phyloP scores from a whole-genome alignment of 805 yeast species.

The Ogataea trehaloabstinens region DNA sequence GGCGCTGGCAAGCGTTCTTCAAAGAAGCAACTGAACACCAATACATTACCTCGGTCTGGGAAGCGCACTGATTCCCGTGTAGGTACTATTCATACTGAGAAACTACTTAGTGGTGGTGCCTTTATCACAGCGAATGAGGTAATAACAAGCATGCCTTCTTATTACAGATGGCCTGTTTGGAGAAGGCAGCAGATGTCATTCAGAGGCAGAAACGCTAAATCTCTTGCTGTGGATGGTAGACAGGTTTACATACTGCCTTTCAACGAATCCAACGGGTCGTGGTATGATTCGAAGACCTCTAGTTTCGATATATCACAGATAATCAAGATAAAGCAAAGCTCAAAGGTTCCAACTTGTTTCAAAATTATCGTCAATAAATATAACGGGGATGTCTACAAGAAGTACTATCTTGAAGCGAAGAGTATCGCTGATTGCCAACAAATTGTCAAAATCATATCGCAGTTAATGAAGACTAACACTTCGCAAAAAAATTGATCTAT shows the following conservation, averaged over 20 bases:
- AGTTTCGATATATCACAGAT: constrained; percentile 84
- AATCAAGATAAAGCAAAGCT: constrained; percentile 68
- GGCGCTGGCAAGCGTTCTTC: not conserved
- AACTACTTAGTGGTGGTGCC: not conserved
- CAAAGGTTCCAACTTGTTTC: constrained; percentile 73
- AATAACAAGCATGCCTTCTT: constrained; percentile 41
- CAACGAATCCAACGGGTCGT: constrained; percentile 58
- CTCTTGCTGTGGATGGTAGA: constrained; percentile 91
- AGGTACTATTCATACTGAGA: not conserved
- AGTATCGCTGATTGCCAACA: constrained; percentile 61
- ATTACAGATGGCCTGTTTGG: constrained; percentile 84
- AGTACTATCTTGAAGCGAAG: constrained; percentile 83
- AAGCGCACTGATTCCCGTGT: not conserved
- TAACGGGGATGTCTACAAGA: constrained; percentile 56
- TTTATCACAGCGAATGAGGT: not conserved
- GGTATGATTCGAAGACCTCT: constrained; percentile 77
- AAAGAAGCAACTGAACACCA: not conserved
- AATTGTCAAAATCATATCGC: constrained; percentile 68
- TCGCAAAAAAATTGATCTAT: constrained; percentile 2
- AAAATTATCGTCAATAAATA: constrained; percentile 74
- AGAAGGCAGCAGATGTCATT: constrained; percentile 85
- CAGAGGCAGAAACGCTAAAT: constrained; percentile 74
- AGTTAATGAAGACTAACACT: constrained; percentile 51
- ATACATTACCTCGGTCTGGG: not conserved
- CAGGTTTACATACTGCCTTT: constrained; percentile 86